Conservation (phyloP, 352 stramenopile species). For the Phytophthora sansomeana region DNA sequence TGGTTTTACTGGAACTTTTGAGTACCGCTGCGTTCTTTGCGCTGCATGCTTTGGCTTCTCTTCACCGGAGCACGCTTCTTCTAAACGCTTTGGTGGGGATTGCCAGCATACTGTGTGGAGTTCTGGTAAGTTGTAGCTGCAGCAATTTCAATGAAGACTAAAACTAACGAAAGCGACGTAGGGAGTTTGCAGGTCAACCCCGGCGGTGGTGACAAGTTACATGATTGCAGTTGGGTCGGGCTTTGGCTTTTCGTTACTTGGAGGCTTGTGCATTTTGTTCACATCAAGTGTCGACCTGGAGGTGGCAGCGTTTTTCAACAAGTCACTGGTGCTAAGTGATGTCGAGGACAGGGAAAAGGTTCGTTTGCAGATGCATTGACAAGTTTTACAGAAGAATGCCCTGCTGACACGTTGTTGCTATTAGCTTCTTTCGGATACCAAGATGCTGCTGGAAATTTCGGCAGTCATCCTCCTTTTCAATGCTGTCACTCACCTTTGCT, state of each 20-base stretch:
- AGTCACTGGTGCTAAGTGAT: conserved; percentile 43
- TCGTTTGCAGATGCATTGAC: background rate
- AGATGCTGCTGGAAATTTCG: conserved; percentile 45
- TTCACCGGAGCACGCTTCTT: conserved; percentile 48
- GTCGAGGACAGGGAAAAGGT: conserved; percentile 54
- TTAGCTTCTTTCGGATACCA: conserved; percentile 55
- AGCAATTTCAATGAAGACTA: background rate
- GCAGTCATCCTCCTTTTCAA: conserved; percentile 49
- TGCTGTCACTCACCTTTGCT: conserved; percentile 44
- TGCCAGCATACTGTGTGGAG: conserved; percentile 49
- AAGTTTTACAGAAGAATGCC: background rate
- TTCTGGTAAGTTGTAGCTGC: conserved; percentile 46
- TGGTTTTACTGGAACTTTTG: conserved; percentile 53
- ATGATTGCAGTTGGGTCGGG: conserved; percentile 58
- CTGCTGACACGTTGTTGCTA: conserved; percentile 5
- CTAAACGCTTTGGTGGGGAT: conserved; percentile 47
- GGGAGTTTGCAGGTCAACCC: conserved; percentile 61
- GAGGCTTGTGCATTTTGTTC: conserved; percentile 69
- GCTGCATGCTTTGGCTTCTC: conserved; percentile 46
- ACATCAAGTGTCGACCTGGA: conserved; percentile 47
- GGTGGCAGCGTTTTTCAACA: conserved; percentile 62
- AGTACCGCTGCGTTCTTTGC: conserved; percentile 49
- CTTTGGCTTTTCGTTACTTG: conserved; percentile 60
- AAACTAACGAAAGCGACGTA: conserved; percentile 10
- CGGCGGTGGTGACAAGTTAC: conserved; percentile 57